These are phyloP conservation scores for Hypoxylon sp. DNA, from an alignment of 2,329 filamentous ascomycete species.

Conservation along the genomic window DNA sequence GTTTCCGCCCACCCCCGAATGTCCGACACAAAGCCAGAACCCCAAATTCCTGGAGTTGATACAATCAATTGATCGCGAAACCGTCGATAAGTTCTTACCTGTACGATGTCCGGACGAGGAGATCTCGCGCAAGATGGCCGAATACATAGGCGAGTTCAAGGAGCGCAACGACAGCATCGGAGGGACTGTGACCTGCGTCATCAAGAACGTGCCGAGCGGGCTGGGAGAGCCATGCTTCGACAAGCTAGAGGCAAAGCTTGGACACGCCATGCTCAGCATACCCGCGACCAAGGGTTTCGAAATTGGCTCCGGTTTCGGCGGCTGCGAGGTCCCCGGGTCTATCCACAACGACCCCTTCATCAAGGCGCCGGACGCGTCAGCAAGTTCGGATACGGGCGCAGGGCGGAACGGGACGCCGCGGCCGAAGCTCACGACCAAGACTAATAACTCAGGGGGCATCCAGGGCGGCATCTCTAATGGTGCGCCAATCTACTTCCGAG, in stretches of 20 bases:
- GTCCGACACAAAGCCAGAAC: constrained; percentile 78
- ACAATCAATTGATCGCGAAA: constrained; percentile 76
- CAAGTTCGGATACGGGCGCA: constrained; percentile 60
- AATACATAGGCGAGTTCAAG: constrained; percentile 80
- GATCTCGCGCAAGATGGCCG: constrained; percentile 78
- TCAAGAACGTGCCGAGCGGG: constrained; percentile 85
- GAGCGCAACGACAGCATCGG: constrained; percentile 90
- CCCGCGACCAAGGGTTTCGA: constrained; percentile 97
- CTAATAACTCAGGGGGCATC: constrained; percentile 94
- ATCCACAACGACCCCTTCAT: constrained; percentile 92
- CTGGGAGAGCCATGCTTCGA: constrained; percentile 95
- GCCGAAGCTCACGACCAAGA: constrained; percentile 83
- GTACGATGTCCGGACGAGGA: constrained; percentile 84
- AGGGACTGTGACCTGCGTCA: constrained; percentile 93
- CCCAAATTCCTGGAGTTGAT: constrained; percentile 83
- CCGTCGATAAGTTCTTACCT: constrained; percentile 86
- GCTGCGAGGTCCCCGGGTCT: constrained; percentile 88
- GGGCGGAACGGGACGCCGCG: constrained; percentile 60
- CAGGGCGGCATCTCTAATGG: constrained; percentile 97
- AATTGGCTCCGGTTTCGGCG: constrained; percentile 91
- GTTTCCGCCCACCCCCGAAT: constrained; percentile 76
- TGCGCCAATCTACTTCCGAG: constrained; percentile 91
- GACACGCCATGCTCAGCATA: constrained; percentile 94
- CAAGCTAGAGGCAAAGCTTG: constrained; percentile 92
- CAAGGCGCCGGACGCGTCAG: constrained; percentile 59